phyloP scores from a whole-genome alignment of 176 grass and related monocot species.

The Cymbopogon citratus region DNA sequence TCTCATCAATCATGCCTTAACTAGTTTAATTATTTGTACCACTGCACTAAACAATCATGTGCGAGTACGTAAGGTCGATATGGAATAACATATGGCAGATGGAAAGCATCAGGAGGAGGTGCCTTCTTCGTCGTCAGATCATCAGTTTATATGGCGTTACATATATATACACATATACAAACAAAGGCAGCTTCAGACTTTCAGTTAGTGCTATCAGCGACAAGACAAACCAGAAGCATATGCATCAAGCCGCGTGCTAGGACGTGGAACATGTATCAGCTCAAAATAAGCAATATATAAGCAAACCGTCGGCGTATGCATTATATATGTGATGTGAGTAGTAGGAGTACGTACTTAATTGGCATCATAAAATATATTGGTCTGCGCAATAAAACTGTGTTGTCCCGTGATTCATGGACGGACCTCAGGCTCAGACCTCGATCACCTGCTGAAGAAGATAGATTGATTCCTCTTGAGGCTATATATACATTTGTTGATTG shows the following conservation, averaged over 20 bases:
- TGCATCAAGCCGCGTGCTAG: not conserved
- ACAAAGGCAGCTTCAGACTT: not conserved
- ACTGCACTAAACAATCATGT: not conserved
- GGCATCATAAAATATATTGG: not conserved
- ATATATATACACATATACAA: not conserved
- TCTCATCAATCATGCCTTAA: not conserved
- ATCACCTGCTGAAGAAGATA: not conserved
- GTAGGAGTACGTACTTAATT: too few relatives aligned
- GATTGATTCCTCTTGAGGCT: not conserved
- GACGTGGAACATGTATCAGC: not conserved
- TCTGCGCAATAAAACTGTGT: not conserved
- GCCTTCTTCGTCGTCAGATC: not conserved
- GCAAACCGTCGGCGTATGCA: not conserved
- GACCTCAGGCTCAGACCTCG: too few relatives aligned
- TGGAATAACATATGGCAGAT: not conserved
- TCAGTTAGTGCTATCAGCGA: not conserved
- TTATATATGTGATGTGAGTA: too few relatives aligned
- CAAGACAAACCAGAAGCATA: not conserved
- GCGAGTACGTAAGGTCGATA: not conserved
- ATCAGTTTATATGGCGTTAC: not conserved
- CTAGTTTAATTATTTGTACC: not conserved
- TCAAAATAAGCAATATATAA: not conserved
- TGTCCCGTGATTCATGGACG: conserved; percentile 8
- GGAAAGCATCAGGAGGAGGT: not conserved
- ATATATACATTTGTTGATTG: not conserved